These are phyloP conservation scores for Tricholoma flavovirens DNA, from an alignment of 768 basidiomycete species.

Conservation along the genomic window DNA sequence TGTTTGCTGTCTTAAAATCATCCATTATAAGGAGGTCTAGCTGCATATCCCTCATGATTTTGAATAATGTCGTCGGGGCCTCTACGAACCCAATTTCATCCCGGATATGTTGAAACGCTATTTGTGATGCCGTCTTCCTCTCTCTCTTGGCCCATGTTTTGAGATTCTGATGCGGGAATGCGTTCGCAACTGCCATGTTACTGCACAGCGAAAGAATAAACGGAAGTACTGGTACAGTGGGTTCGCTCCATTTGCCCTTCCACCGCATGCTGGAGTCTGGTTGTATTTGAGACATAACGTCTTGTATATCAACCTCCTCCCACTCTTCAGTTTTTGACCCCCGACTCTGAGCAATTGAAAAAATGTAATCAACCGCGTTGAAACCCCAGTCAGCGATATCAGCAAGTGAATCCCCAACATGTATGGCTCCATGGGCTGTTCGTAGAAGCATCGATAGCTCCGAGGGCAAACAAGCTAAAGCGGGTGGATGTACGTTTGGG, in stretches of 20 bases:
- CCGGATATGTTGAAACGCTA: background rate
- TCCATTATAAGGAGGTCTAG: conserved; percentile 6
- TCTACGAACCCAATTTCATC: background rate
- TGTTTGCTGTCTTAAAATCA: conserved; percentile 13
- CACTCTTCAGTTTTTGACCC: background rate
- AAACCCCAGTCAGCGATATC: background rate
- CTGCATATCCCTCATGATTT: background rate
- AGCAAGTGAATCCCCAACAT: background rate
- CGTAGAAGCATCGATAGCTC: conserved; percentile 1
- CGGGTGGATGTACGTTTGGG: background rate
- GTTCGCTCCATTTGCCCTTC: conserved; percentile 1
- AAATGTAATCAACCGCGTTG: background rate
- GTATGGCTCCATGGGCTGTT: background rate
- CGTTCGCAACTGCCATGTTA: conserved; percentile 4
- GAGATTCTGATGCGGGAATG: conserved; percentile 4
- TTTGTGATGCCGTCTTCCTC: background rate
- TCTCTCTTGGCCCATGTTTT: background rate
- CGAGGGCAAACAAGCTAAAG: background rate
- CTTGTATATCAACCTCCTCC: background rate
- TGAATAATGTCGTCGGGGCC: background rate
- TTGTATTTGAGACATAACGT: background rate
- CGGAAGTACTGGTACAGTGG: conserved; percentile 1
- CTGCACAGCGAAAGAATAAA: conserved; percentile 1
- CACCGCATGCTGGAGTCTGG: background rate
- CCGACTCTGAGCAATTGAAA: background rate